Conservation (phyloP, 1,284 basidiomycete genomes). For the Laetiporus sulphureus region DNA sequence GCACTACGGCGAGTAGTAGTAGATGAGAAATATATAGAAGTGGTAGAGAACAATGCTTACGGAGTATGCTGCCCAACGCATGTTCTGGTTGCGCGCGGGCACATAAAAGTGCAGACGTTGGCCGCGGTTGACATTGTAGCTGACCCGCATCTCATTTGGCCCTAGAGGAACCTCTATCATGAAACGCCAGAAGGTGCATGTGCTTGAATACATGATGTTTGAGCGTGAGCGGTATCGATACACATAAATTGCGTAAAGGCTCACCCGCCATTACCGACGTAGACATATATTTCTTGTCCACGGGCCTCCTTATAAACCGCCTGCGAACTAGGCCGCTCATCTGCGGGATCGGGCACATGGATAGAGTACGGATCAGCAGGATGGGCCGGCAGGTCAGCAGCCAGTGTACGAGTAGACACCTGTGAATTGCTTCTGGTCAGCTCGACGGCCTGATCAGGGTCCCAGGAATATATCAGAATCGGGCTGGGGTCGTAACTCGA, state of each 20-base stretch:
- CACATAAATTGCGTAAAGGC: background rate
- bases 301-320: constrained; percentile 37
- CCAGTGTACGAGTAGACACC: constrained; percentile 21
- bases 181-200: constrained; percentile 94
- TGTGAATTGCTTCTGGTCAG: constrained; percentile 12
- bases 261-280: constrained; percentile 60
- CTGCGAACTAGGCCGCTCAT: constrained; percentile 25
- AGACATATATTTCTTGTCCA: constrained; percentile 79
- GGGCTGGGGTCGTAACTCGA: constrained; percentile 78
- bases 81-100: constrained; percentile 77
- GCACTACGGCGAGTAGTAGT: constrained; percentile 41
- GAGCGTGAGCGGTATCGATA: background rate
- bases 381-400: constrained; percentile 60
- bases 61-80: constrained; percentile 87
- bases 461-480: constrained; percentile 72
- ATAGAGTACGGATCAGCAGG: constrained; percentile 54
- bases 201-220: constrained; percentile 32
- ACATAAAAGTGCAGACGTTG: constrained; percentile 79
- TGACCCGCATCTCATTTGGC: constrained; percentile 69
- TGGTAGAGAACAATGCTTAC: constrained; percentile 29
- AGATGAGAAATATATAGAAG: background rate
- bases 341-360: constrained; percentile 20
- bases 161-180: constrained; percentile 78
- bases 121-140: constrained; percentile 77
- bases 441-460: constrained; percentile 33